Conservation (phyloP, 1,284 basidiomycete genomes). For the Tylopilus sp. region DNA sequence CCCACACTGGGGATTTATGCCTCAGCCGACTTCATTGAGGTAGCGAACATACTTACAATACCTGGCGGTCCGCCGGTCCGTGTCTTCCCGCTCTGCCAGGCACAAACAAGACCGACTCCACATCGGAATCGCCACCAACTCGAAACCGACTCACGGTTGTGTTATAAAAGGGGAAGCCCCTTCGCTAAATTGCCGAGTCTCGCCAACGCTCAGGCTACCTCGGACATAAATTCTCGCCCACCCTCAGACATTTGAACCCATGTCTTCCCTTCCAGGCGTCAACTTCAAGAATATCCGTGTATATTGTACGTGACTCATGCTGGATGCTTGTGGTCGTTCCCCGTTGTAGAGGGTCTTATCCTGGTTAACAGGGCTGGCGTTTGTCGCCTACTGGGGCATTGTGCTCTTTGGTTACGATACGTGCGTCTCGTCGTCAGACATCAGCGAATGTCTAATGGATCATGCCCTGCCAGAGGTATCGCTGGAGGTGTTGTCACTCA, state of each 20-base stretch:
- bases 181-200: background rate
- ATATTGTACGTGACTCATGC: slow-evolving; percentile 64
- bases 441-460: slow-evolving; percentile 6
- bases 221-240: background rate
- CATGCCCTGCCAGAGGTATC: slow-evolving; percentile 50
- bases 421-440: slow-evolving; percentile 50
- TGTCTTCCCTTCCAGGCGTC: slow-evolving; percentile 14
- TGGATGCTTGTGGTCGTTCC: background rate
- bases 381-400: slow-evolving; percentile 83
- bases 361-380: slow-evolving; percentile 68
- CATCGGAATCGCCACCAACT: background rate
- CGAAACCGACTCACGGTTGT: background rate
- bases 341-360: slow-evolving; percentile 3
- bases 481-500: slow-evolving; percentile 77
- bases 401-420: slow-evolving; percentile 84
- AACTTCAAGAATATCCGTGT: slow-evolving; percentile 67
- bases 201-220: background rate
- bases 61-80: background rate
- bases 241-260: background rate
- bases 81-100: background rate
- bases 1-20: background rate
- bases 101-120: background rate
- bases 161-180: background rate
- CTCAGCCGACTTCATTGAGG: background rate
- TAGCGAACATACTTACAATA: background rate